These are phyloP conservation scores for Russula dissimulans DNA, from an alignment of 768 basidiomycete genomes.

Conservation along the genomic window DNA sequence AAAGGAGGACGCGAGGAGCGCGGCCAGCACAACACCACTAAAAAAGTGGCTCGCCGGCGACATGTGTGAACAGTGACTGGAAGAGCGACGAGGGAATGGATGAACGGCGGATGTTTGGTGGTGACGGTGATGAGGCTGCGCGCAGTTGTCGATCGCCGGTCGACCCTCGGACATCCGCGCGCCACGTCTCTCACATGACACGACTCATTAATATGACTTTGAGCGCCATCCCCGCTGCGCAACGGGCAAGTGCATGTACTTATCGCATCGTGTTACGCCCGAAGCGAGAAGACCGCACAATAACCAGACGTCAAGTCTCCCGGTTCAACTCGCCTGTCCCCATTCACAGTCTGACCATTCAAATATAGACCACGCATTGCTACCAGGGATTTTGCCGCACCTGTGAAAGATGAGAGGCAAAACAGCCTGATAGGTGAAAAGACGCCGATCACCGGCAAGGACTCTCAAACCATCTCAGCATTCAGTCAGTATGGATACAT, in stretches of 20 bases:
- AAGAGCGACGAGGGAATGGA: neutral
- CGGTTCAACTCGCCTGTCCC: neutral
- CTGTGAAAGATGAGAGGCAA: constrained; percentile 3
- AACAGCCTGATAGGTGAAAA: constrained; percentile 34
- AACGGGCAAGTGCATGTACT: neutral
- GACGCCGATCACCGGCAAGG: constrained; percentile 55
- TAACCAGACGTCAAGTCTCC: too few relatives aligned
- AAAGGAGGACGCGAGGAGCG: constrained; percentile 13
- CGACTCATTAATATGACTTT: too few relatives aligned
- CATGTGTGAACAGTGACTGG: constrained; percentile 2
- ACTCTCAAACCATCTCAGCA: constrained; percentile 49
- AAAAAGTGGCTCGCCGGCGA: constrained; percentile 16
- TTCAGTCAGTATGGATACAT: constrained; percentile 35
- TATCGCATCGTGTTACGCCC: neutral
- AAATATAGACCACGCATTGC: constrained; percentile 18
- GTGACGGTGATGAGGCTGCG: neutral
- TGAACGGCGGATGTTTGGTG: neutral
- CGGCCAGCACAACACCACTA: constrained; percentile 20
- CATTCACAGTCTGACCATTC: constrained; percentile 11
- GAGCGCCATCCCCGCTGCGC: too few relatives aligned
- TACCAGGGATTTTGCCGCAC: constrained; percentile 12
- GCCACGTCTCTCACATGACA: too few relatives aligned
- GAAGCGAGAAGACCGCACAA: constrained; percentile 10
- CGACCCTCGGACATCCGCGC: too few relatives aligned
- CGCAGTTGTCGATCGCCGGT: too few relatives aligned